Conservation (phyloP, 1,284 basidiomycete species). For the Ustilago shanxiensis region DNA sequence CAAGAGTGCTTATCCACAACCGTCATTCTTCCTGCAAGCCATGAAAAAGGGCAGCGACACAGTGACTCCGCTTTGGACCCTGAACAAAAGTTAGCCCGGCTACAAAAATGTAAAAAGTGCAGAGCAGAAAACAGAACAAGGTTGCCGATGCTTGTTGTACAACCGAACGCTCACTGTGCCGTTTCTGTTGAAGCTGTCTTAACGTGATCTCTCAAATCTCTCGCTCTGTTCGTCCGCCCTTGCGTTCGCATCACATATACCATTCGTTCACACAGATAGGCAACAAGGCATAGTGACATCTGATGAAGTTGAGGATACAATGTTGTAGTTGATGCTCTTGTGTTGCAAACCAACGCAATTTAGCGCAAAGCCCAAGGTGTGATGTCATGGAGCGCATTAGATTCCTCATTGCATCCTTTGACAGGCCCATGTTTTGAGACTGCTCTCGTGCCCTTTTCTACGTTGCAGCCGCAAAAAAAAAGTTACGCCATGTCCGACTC, state of each 20-base stretch:
- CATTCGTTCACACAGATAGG: too few relatives aligned
- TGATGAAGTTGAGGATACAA: too few relatives aligned
- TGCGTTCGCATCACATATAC: too few relatives aligned
- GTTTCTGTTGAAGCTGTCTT: background rate
- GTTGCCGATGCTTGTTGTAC: background rate
- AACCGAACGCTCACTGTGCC: background rate
- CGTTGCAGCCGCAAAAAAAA: too few relatives aligned
- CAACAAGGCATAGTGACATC: too few relatives aligned
- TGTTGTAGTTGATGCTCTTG: background rate
- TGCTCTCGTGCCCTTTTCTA: background rate
- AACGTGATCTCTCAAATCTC: too few relatives aligned
- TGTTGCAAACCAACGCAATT: background rate
- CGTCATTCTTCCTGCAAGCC: conserved; percentile 8
- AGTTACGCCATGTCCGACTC: background rate
- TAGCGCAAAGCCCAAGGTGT: background rate
- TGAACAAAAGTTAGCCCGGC: background rate
- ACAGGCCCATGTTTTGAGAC: background rate
- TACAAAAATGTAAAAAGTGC: background rate
- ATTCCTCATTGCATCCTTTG: background rate
- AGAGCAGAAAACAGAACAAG: background rate
- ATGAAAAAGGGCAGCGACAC: background rate
- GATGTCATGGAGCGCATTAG: background rate
- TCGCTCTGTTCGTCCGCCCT: too few relatives aligned
- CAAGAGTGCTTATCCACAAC: conserved; percentile 4
- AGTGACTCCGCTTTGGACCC: conserved; percentile 6